phyloP scores from a whole-genome alignment of 208 protist genomes.

The Leishmania guyanensis region DNA sequence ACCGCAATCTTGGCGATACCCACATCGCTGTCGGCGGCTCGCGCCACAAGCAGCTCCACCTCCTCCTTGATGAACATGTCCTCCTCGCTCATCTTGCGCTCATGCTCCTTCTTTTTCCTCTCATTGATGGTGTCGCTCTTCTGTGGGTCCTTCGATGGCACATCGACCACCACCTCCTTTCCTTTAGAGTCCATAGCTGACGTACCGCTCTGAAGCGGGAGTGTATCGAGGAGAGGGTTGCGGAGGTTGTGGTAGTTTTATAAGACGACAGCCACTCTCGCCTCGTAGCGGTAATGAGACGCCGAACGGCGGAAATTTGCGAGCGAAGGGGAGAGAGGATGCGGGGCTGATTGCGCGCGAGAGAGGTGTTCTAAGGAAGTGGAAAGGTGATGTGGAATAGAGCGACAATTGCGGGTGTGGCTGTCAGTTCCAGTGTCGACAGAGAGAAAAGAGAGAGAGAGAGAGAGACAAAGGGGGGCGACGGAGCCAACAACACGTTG shows the following conservation, averaged over 20 bases:
- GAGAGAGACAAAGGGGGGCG: neutral
- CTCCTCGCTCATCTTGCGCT: conserved; percentile 91
- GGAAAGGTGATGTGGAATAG: neutral
- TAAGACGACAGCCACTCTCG: neutral
- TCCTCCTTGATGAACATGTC: conserved; percentile 94
- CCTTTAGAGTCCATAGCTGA: conserved; percentile 19
- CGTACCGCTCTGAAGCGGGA: neutral
- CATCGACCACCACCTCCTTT: conserved; percentile 57
- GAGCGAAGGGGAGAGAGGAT: neutral
- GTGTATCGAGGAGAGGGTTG: neutral
- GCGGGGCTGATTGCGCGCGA: neutral
- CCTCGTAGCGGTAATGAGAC: neutral
- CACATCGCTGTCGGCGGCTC: conserved; percentile 73
- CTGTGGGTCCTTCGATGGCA: conserved; percentile 68
- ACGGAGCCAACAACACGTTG: neutral
- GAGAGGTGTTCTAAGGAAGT: neutral
- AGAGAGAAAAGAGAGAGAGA: neutral
- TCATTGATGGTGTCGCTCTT: conserved; percentile 40
- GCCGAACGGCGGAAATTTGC: neutral
- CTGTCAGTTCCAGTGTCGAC: neutral
- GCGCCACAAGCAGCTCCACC: conserved; percentile 93
- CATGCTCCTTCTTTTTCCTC: conserved; percentile 52
- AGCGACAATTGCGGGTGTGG: neutral
- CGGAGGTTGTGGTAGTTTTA: neutral
- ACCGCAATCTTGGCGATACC: conserved; percentile 88